Percentiles rank a stretch among this genome's conserved stretches.
Conservation (phyloP, 192 early-diverging fungal species). For the Backusella parvicylindrica region DNA sequence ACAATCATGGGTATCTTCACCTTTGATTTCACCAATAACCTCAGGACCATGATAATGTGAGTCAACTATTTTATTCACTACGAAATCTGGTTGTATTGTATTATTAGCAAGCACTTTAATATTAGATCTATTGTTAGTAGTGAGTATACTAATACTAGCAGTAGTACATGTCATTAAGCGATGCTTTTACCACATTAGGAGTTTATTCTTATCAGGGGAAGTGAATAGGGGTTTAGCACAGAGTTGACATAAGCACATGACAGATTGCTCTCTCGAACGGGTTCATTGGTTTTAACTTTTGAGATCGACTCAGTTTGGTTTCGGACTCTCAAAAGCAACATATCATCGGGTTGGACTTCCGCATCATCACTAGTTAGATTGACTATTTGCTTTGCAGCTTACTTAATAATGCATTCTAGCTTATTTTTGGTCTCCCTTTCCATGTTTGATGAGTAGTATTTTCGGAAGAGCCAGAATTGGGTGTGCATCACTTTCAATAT, state of each 20-base stretch:
- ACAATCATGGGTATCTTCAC: neutral
- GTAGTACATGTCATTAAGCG: neutral
- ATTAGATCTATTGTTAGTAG: neutral
- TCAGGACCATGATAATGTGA: neutral
- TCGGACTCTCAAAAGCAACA: neutral
- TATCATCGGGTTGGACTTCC: neutral
- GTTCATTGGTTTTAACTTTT: neutral
- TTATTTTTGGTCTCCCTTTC: too few species aligned
- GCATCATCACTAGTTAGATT: neutral
- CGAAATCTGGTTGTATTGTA: neutral
- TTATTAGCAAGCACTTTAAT: neutral
- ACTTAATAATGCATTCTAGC: neutral
- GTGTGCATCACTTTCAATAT: too few species aligned
- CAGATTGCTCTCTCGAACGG: neutral
- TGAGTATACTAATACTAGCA: neutral
- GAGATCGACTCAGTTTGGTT: neutral
- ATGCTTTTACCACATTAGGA: neutral
- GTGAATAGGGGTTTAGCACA: neutral
- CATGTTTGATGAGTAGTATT: too few species aligned
- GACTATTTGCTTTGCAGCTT: neutral
- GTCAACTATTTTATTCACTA: neutral
- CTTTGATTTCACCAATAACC: neutral
- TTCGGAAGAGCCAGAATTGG: too few species aligned
- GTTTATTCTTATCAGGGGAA: neutral
- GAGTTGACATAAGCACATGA: neutral